phyloP scores from a whole-genome alignment of 371 early-diverging fungal genomes.

The Zopfochytrium polystomum region DNA sequence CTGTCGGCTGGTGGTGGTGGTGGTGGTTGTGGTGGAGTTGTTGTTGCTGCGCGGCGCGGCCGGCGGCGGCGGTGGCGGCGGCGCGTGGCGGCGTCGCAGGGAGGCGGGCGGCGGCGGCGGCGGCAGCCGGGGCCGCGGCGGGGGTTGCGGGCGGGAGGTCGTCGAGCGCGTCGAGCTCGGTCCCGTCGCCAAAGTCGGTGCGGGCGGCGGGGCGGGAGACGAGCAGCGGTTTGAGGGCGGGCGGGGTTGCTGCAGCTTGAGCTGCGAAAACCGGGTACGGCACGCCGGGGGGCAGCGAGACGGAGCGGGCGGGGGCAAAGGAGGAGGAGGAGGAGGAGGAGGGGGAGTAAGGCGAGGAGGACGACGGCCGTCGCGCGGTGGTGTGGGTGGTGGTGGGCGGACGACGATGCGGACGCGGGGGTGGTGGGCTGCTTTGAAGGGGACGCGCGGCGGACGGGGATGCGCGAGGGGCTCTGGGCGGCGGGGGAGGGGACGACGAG shows the following conservation, averaged over 20 bases:
- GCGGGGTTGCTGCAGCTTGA: no score
- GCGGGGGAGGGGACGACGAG: no score
- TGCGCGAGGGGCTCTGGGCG: no score
- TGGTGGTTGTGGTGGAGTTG: slow-evolving; percentile 4
- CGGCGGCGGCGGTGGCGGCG: neutral
- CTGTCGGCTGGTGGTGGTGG: neutral
- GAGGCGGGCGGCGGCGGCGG: neutral
- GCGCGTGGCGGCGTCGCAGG: slow-evolving; percentile 1
- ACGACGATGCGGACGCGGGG: neutral
- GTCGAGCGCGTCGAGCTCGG: slow-evolving; percentile 39
- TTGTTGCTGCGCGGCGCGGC: neutral
- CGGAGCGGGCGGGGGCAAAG: no score
- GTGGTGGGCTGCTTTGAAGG: no score
- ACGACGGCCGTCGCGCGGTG: neutral
- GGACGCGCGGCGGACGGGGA: no score
- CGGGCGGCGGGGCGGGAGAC: slow-evolving; percentile 11
- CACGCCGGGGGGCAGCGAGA: no score
- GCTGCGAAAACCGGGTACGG: no score
- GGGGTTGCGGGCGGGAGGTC: slow-evolving; percentile 25
- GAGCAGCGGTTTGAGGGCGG: neutral
- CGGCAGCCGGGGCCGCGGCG: neutral
- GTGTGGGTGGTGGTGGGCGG: neutral
- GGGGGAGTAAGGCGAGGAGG: no score
- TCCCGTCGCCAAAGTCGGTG: slow-evolving; percentile 35
- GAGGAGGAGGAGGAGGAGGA: no score